Percentiles rank a stretch among this genome's conserved stretches.
Evolutionary conservation across 192 early-diverging fungal species (phyloP).

Genomic region (Backusella mclennaniae): DNA sequence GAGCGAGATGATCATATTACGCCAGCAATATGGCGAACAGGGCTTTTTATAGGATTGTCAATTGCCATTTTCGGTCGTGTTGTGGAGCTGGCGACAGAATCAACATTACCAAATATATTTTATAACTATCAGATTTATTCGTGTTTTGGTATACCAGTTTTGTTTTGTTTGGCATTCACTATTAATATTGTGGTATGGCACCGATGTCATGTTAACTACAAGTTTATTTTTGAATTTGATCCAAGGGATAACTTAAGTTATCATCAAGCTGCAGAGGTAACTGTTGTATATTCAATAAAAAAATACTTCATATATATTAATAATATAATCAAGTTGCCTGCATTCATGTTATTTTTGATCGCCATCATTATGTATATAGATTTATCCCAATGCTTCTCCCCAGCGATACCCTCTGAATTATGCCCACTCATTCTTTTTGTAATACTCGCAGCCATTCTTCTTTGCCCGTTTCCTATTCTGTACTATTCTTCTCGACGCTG

Average conservation of each 20-base stretch:
- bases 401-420: constrained; percentile 40
- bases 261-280: constrained; percentile 69
- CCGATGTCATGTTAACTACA: constrained; percentile 73
- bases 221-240: constrained; percentile 72
- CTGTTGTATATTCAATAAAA: constrained; percentile 27
- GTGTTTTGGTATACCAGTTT: constrained; percentile 56
- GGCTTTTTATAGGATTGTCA: constrained; percentile 59
- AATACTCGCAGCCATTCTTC: constrained; percentile 29
- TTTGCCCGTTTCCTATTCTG: constrained; percentile 45
- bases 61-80: constrained; percentile 52
- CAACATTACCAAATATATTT: constrained; percentile 23
- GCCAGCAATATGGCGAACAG: constrained; percentile 48
- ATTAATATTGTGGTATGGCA: constrained; percentile 67
- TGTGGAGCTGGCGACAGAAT: constrained; percentile 42
- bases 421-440: constrained; percentile 45
- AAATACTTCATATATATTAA: constrained; percentile 20
- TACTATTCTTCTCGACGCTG: constrained; percentile 44
- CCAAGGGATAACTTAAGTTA: constrained; percentile 68
- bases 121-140: constrained; percentile 61
- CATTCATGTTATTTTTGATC: constrained; percentile 42
- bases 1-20: constrained; percentile 20
- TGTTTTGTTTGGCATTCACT: constrained; percentile 62
- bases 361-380: constrained; percentile 44
- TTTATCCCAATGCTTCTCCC: constrained; percentile 30
- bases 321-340: constrained; percentile 30